These are phyloP conservation scores for Hymenochaete sp. DNA, from an alignment of 1,284 basidiomycete genomes.

Conservation along the genomic window DNA sequence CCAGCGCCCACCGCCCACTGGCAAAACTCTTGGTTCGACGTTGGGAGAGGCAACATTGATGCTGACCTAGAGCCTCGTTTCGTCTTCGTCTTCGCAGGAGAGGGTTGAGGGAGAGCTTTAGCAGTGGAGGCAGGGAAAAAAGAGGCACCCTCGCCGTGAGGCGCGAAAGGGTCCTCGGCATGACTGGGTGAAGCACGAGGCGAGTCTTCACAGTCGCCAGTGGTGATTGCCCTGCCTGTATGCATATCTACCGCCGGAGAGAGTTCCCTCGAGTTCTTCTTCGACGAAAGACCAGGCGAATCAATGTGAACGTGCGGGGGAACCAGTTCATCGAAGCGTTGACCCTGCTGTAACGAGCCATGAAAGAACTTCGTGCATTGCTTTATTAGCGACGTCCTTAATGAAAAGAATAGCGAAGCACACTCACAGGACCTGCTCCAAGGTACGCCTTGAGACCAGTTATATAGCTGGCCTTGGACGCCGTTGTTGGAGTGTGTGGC, in stretches of 20 bases:
- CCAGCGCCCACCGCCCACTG: constrained; percentile 7
- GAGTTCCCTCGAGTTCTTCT: no score
- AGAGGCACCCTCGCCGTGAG: not conserved
- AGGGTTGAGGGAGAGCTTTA: constrained; percentile 1
- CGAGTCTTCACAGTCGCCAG: constrained; percentile 9
- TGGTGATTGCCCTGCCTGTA: not conserved
- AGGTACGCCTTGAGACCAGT: constrained; percentile 15
- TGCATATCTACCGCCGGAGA: constrained; percentile 1
- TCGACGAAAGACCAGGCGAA: no score
- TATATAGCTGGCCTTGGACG: constrained; percentile 8
- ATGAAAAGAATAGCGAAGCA: no score
- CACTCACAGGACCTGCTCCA: no score
- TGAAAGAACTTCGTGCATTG: no score
- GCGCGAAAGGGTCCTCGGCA: constrained; percentile 5
- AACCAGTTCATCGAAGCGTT: constrained; percentile 4
- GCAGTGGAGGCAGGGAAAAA: not conserved
- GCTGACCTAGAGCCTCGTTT: constrained; percentile 1
- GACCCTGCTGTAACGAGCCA: constrained; percentile 15
- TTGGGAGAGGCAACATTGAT: constrained; percentile 6
- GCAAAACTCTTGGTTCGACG: constrained; percentile 8
- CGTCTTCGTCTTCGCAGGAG: not conserved
- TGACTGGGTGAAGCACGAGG: constrained; percentile 11
- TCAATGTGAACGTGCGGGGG: not conserved
- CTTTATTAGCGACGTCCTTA: no score
- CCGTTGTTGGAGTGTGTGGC: constrained; percentile 16